Evolutionary conservation across 2,329 filamentous ascomycete genomes (phyloP).

Genomic region (Phialophora chinensis): DNA sequence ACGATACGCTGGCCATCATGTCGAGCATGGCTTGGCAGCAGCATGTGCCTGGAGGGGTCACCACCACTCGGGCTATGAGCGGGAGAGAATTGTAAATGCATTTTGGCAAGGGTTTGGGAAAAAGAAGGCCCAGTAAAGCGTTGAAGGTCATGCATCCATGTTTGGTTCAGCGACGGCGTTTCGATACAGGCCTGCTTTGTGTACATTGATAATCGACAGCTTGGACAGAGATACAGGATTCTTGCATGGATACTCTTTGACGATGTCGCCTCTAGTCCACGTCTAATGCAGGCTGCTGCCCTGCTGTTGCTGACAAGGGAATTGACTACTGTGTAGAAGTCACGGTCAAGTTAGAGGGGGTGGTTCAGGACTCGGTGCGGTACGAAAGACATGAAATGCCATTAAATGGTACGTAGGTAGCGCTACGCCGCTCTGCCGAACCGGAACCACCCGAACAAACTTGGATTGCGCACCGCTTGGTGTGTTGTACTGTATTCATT

Average conservation of each 20-base stretch:
- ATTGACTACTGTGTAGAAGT: too few species aligned
- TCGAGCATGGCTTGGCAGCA: slow-evolving; percentile 34
- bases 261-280: not conserved
- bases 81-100: slow-evolving; percentile 26
- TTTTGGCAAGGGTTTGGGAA: not conserved
- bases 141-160: not conserved
- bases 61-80: not conserved
- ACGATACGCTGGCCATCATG: slow-evolving; percentile 52
- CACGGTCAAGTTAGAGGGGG: too few species aligned
- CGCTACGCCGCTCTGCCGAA: not conserved
- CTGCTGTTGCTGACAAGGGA: not conserved
- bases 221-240: not conserved
- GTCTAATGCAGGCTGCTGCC: not conserved
- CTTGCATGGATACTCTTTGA: not conserved
- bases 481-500: not conserved
- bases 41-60: slow-evolving; percentile 7
- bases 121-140: not conserved
- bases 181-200: not conserved
- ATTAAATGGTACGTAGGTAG: too few species aligned
- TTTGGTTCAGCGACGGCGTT: not conserved
- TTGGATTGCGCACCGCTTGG: too few species aligned
- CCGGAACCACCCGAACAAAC: too few species aligned
- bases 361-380: too few species aligned
- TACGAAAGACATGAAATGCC: too few species aligned
- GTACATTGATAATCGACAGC: slow-evolving; percentile 1